Conservation (phyloP, 352 stramenopile genomes). For the Phytophthora palmivora region DNA sequence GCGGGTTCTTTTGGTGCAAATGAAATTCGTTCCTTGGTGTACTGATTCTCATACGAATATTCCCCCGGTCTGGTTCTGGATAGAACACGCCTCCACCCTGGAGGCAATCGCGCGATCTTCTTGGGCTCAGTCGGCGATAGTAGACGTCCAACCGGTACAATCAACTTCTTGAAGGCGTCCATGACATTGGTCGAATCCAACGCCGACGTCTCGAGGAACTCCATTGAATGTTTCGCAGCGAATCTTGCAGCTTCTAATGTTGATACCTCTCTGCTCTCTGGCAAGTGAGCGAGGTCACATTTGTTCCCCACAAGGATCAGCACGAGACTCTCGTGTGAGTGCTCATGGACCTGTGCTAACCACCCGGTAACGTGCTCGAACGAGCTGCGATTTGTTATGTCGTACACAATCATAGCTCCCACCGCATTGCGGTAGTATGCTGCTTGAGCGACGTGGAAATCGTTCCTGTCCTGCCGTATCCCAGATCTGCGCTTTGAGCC, state of each 20-base stretch:
- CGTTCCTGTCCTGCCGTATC: conserved; percentile 91
- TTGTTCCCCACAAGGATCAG: conserved; percentile 90
- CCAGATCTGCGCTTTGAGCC: conserved; percentile 91
- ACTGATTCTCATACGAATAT: conserved; percentile 91
- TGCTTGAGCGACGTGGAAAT: conserved; percentile 92
- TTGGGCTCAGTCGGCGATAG: conserved; percentile 67
- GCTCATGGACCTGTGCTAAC: conserved; percentile 83
- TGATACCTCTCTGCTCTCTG: conserved; percentile 82
- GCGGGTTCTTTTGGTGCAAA: conserved; percentile 86
- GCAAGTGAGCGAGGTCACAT: conserved; percentile 82
- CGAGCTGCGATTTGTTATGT: conserved; percentile 89
- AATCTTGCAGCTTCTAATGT: conserved; percentile 88
- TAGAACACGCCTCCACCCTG: conserved; percentile 80
- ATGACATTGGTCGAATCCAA: conserved; percentile 88
- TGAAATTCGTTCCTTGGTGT: conserved; percentile 88
- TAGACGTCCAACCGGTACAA: conserved; percentile 83
- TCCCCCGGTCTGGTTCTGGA: conserved; percentile 86
- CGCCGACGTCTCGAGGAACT: conserved; percentile 89
- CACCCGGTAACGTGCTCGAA: conserved; percentile 85
- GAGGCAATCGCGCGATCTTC: conserved; percentile 73
- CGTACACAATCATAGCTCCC: conserved; percentile 93
- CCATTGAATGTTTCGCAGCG: conserved; percentile 79
- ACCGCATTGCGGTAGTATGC: conserved; percentile 93
- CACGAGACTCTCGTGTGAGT: conserved; percentile 85
- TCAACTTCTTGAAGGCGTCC: conserved; percentile 90